Base-by-base conservation (phyloP, 2,329 filamentous ascomycete genomes). In the Fusarium goolgardi region DNA sequence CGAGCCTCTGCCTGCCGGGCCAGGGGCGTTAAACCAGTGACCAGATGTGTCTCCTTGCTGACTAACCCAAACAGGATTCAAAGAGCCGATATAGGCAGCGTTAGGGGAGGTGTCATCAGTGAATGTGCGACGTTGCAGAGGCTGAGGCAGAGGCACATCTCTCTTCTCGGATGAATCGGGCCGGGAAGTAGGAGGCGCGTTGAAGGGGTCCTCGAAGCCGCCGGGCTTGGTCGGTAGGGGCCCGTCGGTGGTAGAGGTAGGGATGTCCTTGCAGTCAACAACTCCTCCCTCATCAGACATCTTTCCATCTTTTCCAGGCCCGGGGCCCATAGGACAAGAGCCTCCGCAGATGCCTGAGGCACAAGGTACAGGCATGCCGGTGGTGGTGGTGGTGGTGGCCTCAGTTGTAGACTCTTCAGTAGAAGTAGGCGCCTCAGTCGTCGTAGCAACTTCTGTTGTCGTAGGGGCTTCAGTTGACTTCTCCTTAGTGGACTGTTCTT, bases 41-140 rank as follows among this genome's bases (percentile, higher is more conserved):
- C 70, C 70, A 18, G 65, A 54, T 1, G 59, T 54, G 0, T 35
- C 21, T 21, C 70, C 70, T 2, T 12, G 10, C 15, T 72, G 70
- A 18, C 47, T 56, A 1, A 72, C 67, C 70, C 70, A 72, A 1
- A 27, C 1, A 1, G 70, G 61, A 0, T 6, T 32, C 12, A 72
- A 39, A 2, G 39, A 29, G 0, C 35, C 20, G 15, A 72, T 46
- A 4, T 72, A 72, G 20, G 27, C 20, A 15, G 66, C 46, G 11
- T 71, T 60, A 1, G 60, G 69, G 11, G 60, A 23, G 2, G 31
- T 55, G 11, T 68, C 53, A 25, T 68, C 35, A n/a, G 11, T 6
- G 35, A 39, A 39, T 20, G n/a, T 5, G 10, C n/a, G 35, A 20
- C 35, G 44, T 4, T 34, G 6, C 11, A 34, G 7, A 34, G 32